Evolutionary conservation across 31 red algal genomes (phyloP), one percentile per base, ranked within the genome.

Genomic region (Bonnemaisonia californica): DNA sequence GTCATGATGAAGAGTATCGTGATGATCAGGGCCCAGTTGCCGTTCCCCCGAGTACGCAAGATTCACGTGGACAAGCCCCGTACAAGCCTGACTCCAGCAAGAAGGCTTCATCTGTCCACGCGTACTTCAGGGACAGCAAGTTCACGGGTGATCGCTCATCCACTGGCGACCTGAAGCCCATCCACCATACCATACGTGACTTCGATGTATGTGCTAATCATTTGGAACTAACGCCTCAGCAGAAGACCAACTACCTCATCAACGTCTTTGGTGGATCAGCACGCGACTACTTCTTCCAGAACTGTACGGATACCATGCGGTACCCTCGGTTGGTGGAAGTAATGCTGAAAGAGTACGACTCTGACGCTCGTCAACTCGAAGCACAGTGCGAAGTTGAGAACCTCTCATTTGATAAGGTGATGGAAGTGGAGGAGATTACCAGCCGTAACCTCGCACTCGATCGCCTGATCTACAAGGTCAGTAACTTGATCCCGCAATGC

Each of bases 331-430:
- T 59, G 26, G 42, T 58, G 8, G 34, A 34, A n/a, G 0, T 74
- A 38, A 84, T 84, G 81, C 30, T 48, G 3, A 18, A 12, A 3
- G 39, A 84, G 69, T 84, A 75, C 27, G 57, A 78, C 74, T 63
- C 45, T 56, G 33, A 78, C 57, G 28, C 58, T 4, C 74, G 84
- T 8, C 59, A 74, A 16, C 1, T 69, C 18, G 22, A 71, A 38
- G 72, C 31, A 26, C 57, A 88, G 29, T 28, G 31, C 0, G 56
- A 34, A 5, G 0, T 88, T 3, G 73, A 70, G 24, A 55, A 23
- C 2, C 42, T 88, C 4, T 28, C 30, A 3, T 23, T 88, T 2
- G 38, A 68, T 7, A 69, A 23, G 30, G 12, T 88, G 3, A 79
- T 88, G 69, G 13, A 22, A 9, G 81, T 74, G 69, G 34, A 35